Conservation (phyloP, 257 asterid species). For the Lycium barbarum region DNA sequence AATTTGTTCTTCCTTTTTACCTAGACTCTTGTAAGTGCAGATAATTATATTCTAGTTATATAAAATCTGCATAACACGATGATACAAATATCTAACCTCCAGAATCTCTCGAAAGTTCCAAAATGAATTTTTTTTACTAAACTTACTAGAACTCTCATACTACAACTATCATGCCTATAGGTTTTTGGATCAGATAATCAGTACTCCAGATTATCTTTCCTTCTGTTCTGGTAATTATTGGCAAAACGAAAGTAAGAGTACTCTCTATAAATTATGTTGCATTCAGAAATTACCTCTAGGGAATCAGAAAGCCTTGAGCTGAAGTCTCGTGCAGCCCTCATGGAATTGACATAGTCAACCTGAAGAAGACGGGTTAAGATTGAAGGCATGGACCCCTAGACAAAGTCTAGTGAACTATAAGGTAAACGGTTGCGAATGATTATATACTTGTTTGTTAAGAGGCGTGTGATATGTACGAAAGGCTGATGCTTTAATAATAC, state of each 20-base stretch:
- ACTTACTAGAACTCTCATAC: background rate
- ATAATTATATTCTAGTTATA: background rate
- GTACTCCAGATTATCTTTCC: slow-evolving; percentile 13
- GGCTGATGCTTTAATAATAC: slow-evolving; percentile 82
- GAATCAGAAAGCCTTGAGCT: slow-evolving; percentile 83
- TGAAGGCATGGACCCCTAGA: background rate
- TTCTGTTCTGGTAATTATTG: background rate
- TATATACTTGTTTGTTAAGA: slow-evolving; percentile 83
- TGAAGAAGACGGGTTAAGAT: slow-evolving; percentile 37
- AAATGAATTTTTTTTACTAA: background rate
- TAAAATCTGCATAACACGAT: background rate
- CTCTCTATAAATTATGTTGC: background rate
- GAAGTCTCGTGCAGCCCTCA: slow-evolving; percentile 96
- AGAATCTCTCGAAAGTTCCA: slow-evolving; percentile 13
- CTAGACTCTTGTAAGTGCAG: background rate
- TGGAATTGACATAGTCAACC: slow-evolving; percentile 89
- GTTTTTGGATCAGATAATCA: background rate
- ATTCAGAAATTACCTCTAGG: slow-evolving; percentile 62
- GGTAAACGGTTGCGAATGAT: slow-evolving; percentile 22
- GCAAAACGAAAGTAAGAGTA: background rate
- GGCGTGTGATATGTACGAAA: slow-evolving; percentile 98
- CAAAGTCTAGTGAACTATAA: slow-evolving; percentile 18
- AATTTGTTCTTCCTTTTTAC: background rate
- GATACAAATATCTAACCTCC: background rate
- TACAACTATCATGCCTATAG: slow-evolving; percentile 16